These are phyloP conservation scores for Pseudozyma sp. DNA, from an alignment of 1,284 basidiomycete species.

Conservation along the genomic window DNA sequence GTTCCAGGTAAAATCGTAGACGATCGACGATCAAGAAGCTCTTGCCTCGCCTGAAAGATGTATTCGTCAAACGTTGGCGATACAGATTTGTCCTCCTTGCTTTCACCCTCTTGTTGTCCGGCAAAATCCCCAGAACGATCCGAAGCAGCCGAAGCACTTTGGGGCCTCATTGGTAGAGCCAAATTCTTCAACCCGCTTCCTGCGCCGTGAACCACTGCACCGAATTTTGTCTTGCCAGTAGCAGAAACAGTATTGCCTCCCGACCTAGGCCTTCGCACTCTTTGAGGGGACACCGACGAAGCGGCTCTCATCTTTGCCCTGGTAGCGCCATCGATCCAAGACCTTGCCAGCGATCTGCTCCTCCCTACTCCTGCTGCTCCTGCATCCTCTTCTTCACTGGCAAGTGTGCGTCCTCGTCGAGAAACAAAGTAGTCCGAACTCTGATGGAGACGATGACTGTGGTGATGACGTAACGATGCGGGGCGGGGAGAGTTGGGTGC, in stretches of 20 bases:
- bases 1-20: background rate
- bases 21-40: constrained; percentile 9
- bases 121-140: background rate
- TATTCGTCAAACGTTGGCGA: constrained; percentile 39
- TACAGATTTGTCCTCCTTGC: background rate
- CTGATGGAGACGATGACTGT: constrained; percentile 15
- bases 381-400: background rate
- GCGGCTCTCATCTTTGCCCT: background rate
- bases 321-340: constrained; percentile 11
- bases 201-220: background rate
- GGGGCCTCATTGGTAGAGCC: constrained; percentile 7
- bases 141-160: constrained; percentile 16
- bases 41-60: constrained; percentile 21
- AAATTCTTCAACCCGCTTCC: constrained; percentile 10
- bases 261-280: constrained; percentile 6
- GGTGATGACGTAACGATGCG: constrained; percentile 1
- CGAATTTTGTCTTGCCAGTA: constrained; percentile 4
- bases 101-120: background rate
- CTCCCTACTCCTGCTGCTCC: background rate
- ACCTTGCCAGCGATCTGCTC: constrained; percentile 16
- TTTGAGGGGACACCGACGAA: constrained; percentile 1
- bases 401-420: background rate
- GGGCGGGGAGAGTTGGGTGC: constrained; percentile 8
- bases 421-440: constrained; percentile 11
- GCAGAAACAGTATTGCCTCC: background rate